These are phyloP conservation scores for Chenopodium formosanum DNA, from an alignment of 148 eudicot species.

Conservation along the genomic window DNA sequence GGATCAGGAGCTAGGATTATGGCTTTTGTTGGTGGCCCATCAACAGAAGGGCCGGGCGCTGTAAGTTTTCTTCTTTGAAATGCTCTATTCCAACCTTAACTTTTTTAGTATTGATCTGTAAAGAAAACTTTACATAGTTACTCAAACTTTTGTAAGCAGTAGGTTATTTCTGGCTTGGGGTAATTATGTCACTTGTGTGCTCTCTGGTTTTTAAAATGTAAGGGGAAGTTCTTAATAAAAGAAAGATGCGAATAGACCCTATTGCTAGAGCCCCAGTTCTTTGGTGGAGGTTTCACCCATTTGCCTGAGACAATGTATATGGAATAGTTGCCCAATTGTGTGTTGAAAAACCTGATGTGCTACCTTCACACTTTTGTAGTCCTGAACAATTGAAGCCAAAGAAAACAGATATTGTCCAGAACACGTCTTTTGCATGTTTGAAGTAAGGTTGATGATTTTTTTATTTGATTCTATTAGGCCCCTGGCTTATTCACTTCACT, in stretches of 20 bases:
- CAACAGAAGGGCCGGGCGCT: conserved; percentile 94
- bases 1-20: conserved; percentile 91
- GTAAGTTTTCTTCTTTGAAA: conserved; percentile 51
- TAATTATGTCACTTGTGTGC: neutral
- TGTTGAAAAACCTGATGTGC: too few relatives aligned
- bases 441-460: neutral
- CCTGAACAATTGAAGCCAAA: too few relatives aligned
- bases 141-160: neutral
- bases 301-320: neutral
- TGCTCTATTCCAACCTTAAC: neutral
- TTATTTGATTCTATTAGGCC: neutral
- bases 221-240: too few relatives aligned
- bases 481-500: too few relatives aligned
- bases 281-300: neutral
- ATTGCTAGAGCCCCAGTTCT: neutral
- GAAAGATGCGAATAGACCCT: neutral
- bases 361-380: too few relatives aligned
- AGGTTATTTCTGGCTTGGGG: neutral
- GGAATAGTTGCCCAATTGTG: neutral
- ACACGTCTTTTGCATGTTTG: neutral
- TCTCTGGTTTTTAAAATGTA: neutral
- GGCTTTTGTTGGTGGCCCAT: conserved; percentile 93
- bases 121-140: neutral
- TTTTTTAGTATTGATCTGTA: neutral
- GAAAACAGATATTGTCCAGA: too few relatives aligned